Evolutionary conservation across 305 asterid species (phyloP).

Genomic region (Caryopteris hybrid): DNA sequence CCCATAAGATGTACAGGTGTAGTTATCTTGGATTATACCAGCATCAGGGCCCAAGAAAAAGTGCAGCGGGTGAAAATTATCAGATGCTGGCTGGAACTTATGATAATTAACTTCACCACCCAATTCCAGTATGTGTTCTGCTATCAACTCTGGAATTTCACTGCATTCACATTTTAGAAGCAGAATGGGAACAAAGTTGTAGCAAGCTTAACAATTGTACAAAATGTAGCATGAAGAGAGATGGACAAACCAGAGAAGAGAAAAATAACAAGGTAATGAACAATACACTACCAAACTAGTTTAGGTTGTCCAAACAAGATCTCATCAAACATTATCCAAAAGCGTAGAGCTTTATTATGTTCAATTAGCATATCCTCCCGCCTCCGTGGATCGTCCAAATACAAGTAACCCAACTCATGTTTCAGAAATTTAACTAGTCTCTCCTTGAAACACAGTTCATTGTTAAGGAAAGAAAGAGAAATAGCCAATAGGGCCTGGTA

Average conservation of each 20-base stretch:
- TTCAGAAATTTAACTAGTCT: background rate
- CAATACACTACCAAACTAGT: background rate
- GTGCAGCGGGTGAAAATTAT: slow-evolving; percentile 64
- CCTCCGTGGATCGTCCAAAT: background rate
- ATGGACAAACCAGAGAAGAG: slow-evolving; percentile 3
- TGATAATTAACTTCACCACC: slow-evolving; percentile 88
- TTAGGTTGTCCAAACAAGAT: background rate
- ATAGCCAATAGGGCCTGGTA: background rate
- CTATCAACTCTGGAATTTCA: slow-evolving; percentile 62
- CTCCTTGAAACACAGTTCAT: background rate
- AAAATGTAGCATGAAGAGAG: background rate
- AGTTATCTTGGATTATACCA: slow-evolving; percentile 45
- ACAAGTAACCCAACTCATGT: background rate
- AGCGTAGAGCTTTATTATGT: background rate
- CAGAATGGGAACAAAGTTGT: background rate
- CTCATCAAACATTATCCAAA: background rate
- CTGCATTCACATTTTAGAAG: slow-evolving; percentile 37
- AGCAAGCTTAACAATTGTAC: background rate
- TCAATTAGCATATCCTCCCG: background rate
- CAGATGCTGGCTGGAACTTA: slow-evolving; percentile 54
- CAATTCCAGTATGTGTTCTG: slow-evolving; percentile 52
- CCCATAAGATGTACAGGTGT: slow-evolving; percentile 60
- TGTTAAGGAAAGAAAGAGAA: background rate
- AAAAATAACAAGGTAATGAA: background rate
- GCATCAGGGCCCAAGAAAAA: slow-evolving; percentile 74